phyloP scores from a whole-genome alignment of 2,329 filamentous ascomycete species.

The Nakataea oryzae region DNA sequence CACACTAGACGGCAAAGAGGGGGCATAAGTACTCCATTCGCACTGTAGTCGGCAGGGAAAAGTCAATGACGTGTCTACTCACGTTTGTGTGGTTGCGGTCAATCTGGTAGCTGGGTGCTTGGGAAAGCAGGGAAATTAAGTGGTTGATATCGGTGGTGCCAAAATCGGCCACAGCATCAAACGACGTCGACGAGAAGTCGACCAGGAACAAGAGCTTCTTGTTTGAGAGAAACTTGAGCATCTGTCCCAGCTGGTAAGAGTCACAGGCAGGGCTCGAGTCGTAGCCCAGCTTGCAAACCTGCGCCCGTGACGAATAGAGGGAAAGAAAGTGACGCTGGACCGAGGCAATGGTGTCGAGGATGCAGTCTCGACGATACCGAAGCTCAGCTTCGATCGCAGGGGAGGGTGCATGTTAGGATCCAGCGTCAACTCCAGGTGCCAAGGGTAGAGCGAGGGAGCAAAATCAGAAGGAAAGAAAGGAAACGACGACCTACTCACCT shows the following conservation, averaged over 20 bases:
- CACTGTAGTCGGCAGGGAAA: not conserved
- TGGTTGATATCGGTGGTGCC: slow-evolving; percentile 52
- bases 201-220: slow-evolving; percentile 50
- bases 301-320: slow-evolving; percentile 58
- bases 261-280: slow-evolving; percentile 64
- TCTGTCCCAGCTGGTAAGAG: slow-evolving; percentile 69
- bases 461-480: not conserved
- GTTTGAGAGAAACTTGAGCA: slow-evolving; percentile 58
- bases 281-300: slow-evolving; percentile 61
- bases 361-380: slow-evolving; percentile 51
- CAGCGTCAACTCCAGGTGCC: not conserved
- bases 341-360: slow-evolving; percentile 60
- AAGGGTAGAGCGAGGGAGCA: not conserved
- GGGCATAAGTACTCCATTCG: not conserved
- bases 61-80: not conserved
- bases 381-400: slow-evolving; percentile 43
- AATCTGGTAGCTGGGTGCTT: slow-evolving; percentile 63
- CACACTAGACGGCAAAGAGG: slow-evolving; percentile 33
- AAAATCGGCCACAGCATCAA: slow-evolving; percentile 31
- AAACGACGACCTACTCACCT: slow-evolving; percentile 26
- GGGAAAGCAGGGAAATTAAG: slow-evolving; percentile 49
- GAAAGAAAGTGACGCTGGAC: slow-evolving; percentile 57
- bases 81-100: slow-evolving; percentile 59
- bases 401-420: not conserved
- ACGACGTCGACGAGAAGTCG: slow-evolving; percentile 40